Conservation (phyloP, 2,329 filamentous ascomycete species). For the Blastomyces silverae region DNA sequence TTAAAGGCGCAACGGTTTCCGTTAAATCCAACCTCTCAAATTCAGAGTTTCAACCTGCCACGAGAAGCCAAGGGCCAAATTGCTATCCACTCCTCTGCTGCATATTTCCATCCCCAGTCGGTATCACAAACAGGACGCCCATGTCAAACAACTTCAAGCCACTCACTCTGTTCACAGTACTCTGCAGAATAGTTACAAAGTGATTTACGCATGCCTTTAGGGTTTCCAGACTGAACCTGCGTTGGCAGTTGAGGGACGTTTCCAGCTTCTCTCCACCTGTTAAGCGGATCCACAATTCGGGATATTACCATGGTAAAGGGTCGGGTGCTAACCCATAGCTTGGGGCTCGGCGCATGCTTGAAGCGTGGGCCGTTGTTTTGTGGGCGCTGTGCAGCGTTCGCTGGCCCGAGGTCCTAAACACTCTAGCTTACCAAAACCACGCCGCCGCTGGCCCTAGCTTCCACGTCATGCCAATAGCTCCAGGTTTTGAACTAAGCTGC, state of each 20-base stretch:
- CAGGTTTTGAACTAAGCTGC: neutral
- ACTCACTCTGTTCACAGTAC: neutral
- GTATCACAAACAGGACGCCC: neutral
- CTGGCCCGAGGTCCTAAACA: neutral
- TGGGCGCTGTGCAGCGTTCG: neutral
- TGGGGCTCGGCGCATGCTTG: neutral
- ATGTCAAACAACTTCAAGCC: neutral
- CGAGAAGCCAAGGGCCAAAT: neutral
- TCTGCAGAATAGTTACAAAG: neutral
- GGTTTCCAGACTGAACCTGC: neutral
- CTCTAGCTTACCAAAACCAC: neutral
- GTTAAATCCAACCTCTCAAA: neutral
- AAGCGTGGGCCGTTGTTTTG: neutral
- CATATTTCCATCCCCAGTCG: neutral
- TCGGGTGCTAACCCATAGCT: constrained; percentile 7
- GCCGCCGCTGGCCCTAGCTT: neutral
- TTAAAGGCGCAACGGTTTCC: neutral
- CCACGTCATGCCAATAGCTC: neutral
- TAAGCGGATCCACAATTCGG: constrained; percentile 5
- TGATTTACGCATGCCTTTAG: neutral
- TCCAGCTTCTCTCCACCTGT: neutral
- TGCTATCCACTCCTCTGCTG: neutral
- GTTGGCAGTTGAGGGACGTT: neutral
- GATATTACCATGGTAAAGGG: constrained; percentile 12
- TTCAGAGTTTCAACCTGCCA: neutral